Conservation (phyloP, 2,329 filamentous ascomycete species). For the Sarocladium brachiariae region DNA sequence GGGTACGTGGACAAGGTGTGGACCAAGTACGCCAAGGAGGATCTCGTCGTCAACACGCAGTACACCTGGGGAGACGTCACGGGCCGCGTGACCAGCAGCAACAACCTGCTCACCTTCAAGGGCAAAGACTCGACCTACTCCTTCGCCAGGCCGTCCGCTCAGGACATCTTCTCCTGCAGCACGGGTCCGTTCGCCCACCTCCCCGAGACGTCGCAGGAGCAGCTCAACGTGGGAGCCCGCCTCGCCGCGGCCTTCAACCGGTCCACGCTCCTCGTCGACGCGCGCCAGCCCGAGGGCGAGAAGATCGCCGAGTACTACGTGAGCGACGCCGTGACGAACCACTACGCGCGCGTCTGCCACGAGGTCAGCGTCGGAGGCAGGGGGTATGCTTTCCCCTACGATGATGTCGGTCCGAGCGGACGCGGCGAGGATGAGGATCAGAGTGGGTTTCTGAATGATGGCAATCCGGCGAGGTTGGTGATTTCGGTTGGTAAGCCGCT, state of each 20-base stretch:
- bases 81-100: slow-evolving; percentile 32
- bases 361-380: slow-evolving; percentile 48
- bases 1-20: slow-evolving; percentile 46
- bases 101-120: slow-evolving; percentile 32
- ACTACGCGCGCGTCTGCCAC: slow-evolving; percentile 61
- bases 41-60: slow-evolving; percentile 49
- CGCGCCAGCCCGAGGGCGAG: slow-evolving; percentile 47
- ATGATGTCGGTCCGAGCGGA: slow-evolving; percentile 52
- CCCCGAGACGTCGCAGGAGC: slow-evolving; percentile 33
- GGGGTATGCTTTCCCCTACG: slow-evolving; percentile 67
- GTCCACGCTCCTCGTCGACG: slow-evolving; percentile 52
- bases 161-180: slow-evolving; percentile 46
- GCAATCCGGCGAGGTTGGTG: slow-evolving; percentile 46
- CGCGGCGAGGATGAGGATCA: slow-evolving; percentile 44
- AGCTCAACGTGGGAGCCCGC: slow-evolving; percentile 63
- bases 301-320: slow-evolving; percentile 44
- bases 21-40: slow-evolving; percentile 36
- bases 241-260: slow-evolving; percentile 71
- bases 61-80: slow-evolving; percentile 40
- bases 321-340: slow-evolving; percentile 49
- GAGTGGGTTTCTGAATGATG: slow-evolving; percentile 55
- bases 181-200: slow-evolving; percentile 49
- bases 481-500: slow-evolving; percentile 45
- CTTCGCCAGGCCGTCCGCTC: slow-evolving; percentile 40
- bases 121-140: slow-evolving; percentile 28